phyloP scores from a whole-genome alignment of 2,329 filamentous ascomycete species.

The Pseudogymnoascus sp. region DNA sequence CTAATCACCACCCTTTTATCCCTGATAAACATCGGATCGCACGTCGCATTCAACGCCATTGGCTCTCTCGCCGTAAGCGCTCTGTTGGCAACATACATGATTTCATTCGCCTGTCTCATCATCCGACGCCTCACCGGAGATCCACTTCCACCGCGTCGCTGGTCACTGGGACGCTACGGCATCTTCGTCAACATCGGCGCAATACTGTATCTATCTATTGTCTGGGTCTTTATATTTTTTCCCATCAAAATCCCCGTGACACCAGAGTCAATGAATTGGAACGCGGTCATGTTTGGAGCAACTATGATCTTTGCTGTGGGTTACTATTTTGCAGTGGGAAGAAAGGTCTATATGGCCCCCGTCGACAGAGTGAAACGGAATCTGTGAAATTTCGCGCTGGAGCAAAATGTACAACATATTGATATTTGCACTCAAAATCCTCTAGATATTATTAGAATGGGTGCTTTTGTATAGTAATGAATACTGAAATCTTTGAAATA shows the following conservation, averaged over 20 bases:
- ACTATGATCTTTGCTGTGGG: conserved; percentile 18
- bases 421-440: background rate
- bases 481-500: background rate
- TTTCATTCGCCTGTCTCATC: conserved; percentile 37
- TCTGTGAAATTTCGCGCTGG: background rate
- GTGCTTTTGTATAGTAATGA: background rate
- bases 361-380: conserved; percentile 16
- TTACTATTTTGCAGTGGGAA: conserved; percentile 30
- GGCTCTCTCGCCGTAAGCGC: conserved; percentile 41
- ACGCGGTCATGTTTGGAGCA: conserved; percentile 19
- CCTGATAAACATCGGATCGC: conserved; percentile 41
- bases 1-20: conserved; percentile 17
- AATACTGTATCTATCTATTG: conserved; percentile 36
- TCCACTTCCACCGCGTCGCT: conserved; percentile 33
- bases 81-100: conserved; percentile 43
- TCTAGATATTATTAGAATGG: background rate
- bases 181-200: conserved; percentile 36
- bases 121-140: conserved; percentile 34
- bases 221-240: conserved; percentile 42
- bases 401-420: background rate
- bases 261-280: conserved; percentile 39
- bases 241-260: conserved; percentile 33
- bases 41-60: conserved; percentile 43
- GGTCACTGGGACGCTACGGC: conserved; percentile 36
- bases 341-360: conserved; percentile 28